Evolutionary conservation across 2,329 filamentous ascomycete species (phyloP), one percentile per base, ranked within the genome.

Genomic region (Fusarium guadeloupense): DNA sequence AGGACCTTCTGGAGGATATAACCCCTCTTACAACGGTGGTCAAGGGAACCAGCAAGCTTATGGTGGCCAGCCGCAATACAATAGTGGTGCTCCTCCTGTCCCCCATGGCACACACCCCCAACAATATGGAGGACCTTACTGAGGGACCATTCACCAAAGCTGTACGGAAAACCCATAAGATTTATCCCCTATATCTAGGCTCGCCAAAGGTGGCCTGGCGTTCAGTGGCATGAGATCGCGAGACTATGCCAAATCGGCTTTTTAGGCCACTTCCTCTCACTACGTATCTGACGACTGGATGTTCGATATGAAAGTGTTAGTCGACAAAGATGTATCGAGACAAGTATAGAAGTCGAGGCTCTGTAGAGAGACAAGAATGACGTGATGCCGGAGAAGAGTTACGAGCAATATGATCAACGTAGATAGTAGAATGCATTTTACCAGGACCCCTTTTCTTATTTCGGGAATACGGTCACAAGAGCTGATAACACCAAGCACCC

Each of bases 91-190:
- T 25, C 68, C 68, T 21, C 65, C 69, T 23, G 62, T 71, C 17
- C 70, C 73, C 21, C 69, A 69, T 25, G 73, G 74, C 63, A 74
- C 70, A 25, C 77, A 77, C 49, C 72, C 69, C 17, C 59, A 67
- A 46, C 67, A 69, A 42, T 68, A 71, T 34, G 63, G 61, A 28
- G 59, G 63, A 34, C 60, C 57, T 21, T 71, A 71, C 55, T 71
- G 56, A 71, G 47, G 23, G 40, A 19, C 19, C 33, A 14, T 45
- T 37, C 21, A 21, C 17, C 41, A 41, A 44, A 34, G 6, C 39
- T 28, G 33, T 44, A 52, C 13, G 35, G 44, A 40, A 42, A 38
- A 43, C 14, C 28, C 21, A 16, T 37, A 64, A 38, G 25, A 47
- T 50, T 28, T 35, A 45, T 34, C 54, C 33, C 44, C 31, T 31